Evolutionary conservation across 768 basidiomycete genomes (phyloP), one percentile per base, ranked within the genome.

Genomic region (Termitomyces bulborhizus): DNA sequence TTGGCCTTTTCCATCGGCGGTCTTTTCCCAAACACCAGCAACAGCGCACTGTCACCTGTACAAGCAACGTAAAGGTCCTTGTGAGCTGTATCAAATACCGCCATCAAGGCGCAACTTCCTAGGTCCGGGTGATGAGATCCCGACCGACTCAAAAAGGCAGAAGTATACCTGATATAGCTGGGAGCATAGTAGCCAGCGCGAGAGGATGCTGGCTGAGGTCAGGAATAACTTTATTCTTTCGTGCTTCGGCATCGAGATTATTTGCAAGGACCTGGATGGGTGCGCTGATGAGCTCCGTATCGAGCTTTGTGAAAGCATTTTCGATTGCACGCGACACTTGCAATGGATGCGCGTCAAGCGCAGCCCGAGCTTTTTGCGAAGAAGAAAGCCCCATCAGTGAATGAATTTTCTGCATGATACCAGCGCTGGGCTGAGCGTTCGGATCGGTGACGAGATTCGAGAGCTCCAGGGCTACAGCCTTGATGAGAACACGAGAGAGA

Each of bases 11-110:
- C 83, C 85, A 58, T 85, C 80, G 3, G 68, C 69, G 4, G 78
- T 77, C 49, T 82, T 79, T 59, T 91, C 85, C 88, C 90, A 95
- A 37, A 92, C 81, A 18, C 97, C 97, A 21, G 96, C 95, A 6
- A 99, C 93, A 12, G 97, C 97, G 46, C 97, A 65, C 91, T 90
- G 67, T 99, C 97, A 0, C 97, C 97, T 4, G 93, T 86, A 61
- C 86, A 85, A 8, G 96, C 96, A 34, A 98, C 84, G 63, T 97
- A 96, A 27, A 98, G 68, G 65, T 93, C 85, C 44, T 78, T 80
- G 56, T 88, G 79, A 6, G 86, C 83, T 0, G 90, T 90, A 66
- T 98, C 96, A 55, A 99, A 81, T 45, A 95, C 68, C 0, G 94
- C 86, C 69, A 95, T 77, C 53, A 99, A 73, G 1, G 96, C 93